Base-by-base conservation (phyloP, 176 grass and related monocot genomes). In the Otatea glauca region DNA sequence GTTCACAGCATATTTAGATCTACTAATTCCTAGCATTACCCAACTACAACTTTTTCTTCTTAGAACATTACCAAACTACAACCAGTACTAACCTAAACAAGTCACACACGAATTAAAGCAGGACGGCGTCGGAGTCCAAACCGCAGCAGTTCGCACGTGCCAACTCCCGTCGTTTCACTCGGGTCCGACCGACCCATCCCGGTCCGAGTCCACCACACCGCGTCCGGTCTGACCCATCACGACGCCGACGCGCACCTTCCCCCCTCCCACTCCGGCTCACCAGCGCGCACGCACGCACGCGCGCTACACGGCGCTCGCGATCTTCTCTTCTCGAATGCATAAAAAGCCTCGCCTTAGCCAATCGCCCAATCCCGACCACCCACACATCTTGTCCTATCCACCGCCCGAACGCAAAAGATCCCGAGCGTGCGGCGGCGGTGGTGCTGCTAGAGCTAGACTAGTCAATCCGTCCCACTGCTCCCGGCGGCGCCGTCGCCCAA, bases 121-220 rank as follows among this genome's bases (percentile, higher is more conserved):
- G 15, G 54, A 10, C 83, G 65, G 77, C 75, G 39, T 61, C 34
- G 44, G 24, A 41, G 74, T 38, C 81, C 75, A 42, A 44, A 43
- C 45, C 12, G 44, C 24, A 47, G 44, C 53, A 29, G 84, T 79
- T 87, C 88, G 78, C 84, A 87, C 84, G 84, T 74, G 88, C 75
- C 23, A 41, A 24, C 56, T 29, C 10, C 64, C 10, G 32, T 21
- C 16, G n/a, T 9, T 37, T 5, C 59, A 42, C 41, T 20, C 72
- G 13, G 10, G 41, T 61, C 37, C 77, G 55, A 39, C 25, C 75
- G 50, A 35, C 32, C 41, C 80, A 58, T n/a, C 20, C 54, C 20
- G 54, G 20, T 8, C 20, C 71, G 49, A 68, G 78, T 76, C 79
- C 63, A 76, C 59, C 58, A 2, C 67, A 75, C 75, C 82, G 87